Evolutionary conservation across 345 rosid genomes (phyloP), one percentile per base, ranked within the genome.

Genomic region (Noccaea bulbosa): DNA sequence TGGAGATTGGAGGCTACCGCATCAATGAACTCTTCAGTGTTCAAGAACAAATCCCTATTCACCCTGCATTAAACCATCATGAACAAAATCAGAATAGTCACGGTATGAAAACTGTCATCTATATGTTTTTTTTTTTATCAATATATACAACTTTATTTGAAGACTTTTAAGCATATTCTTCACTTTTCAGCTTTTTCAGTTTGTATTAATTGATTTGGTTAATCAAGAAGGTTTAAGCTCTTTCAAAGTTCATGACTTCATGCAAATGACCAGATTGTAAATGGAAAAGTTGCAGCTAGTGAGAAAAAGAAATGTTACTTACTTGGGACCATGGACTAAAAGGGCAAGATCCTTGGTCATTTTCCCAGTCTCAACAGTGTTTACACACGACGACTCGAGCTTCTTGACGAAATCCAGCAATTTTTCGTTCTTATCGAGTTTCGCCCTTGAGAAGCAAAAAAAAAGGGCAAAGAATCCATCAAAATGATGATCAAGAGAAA

Each of bases 311-410:
- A 15, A 9, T 37, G 55, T 35, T 34, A 70, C 88, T 79, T 81
- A 94, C 98, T 81, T 89, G 47, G 90, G 82, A 72, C 98, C 97
- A 40, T 89, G 97, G 67, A 77, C 59, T 71, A 93, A 78, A 71
- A 93, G 71, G 66, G 97, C 91, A 70, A 93, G 98, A 83, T 93
- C 98, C 85, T 93, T 93, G 33, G 98, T 93, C 96, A 91, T 91
- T 83, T 86, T 86, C 47, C 97, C 97, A 16, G 84, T 74, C 78
- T 93, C 98, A 54, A 91, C 96, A 8, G 95, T 83, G 79, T 79
- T 93, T 8, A 91, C 65, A 75, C 99, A 94, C 12, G 99, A 85
- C 1, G 87, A 74, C 86, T 94, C 99, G 56, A 91, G 74, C 86
- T 94, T 91, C 78, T 66, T 83, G 44, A 85, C 95, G 59, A 94